Evolutionary conservation across 2,329 filamentous ascomycete species (phyloP), one percentile per base, ranked within the genome.

Genomic region (Didymella exigua): DNA sequence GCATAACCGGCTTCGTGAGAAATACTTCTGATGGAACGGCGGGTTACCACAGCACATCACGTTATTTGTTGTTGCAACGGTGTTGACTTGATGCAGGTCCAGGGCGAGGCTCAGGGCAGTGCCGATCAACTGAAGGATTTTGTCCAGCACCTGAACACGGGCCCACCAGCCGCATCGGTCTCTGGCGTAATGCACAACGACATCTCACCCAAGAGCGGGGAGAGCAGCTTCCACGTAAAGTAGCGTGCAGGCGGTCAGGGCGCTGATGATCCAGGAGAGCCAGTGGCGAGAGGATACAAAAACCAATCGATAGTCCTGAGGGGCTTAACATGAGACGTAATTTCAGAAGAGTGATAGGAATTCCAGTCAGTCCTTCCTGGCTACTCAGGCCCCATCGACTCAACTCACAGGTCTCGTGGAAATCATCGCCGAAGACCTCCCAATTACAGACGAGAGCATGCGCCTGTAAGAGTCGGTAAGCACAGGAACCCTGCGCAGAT

Each of bases 21-120:
- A 82, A 82, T 59, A 75, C 70, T 5, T 74, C 71, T 10, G 78
- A 81, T 58, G 79, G 79, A 36, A 76, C 71, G 7, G 79, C 78
- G 62, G 41, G 69, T 49, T 23, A 9, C 26, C 26, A 9, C 30
- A 11, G 6, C 23, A 10, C 3, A 30, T 8, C 13, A 18, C 2
- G 9, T 23, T 24, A 5, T 21, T 9, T 4, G 10, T 11, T 10
- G 14, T 5, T 44, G 18, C 4, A 14, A 7, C 36, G 14, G 27
- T 34, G 33, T 58, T 71, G 30, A 69, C 29, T 19, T 27, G 24
- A 2, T 10, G 4, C 62, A 96, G 91, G 93, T 98, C 41, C 86
- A 91, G 69, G 93, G 93, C 23, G 93, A 97, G 77, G 92, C 88
- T 5, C 93, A 98, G 72, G 93, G 91, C 26, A 80, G 84, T 2